Evolutionary conservation across 257 asterid genomes (phyloP).

Genomic region (Plantago major): DNA sequence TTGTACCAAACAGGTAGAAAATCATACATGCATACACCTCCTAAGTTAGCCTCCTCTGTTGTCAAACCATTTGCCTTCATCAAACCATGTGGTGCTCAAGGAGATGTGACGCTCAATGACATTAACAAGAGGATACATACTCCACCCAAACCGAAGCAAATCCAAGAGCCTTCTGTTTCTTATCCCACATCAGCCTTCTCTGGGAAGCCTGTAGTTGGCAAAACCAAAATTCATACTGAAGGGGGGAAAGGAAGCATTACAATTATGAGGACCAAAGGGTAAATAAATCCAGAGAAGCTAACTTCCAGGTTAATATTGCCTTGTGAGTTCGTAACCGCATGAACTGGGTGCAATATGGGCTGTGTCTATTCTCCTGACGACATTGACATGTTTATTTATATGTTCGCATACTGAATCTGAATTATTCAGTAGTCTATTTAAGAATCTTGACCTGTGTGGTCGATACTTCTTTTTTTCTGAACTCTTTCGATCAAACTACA

Average conservation of each 20-base stretch:
- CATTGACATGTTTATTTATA: neutral
- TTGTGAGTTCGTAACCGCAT: neutral
- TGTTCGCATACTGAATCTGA: neutral
- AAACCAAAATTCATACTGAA: constrained; percentile 80
- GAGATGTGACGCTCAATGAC: constrained; percentile 83
- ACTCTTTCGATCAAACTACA: too few species aligned
- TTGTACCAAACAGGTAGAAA: constrained; percentile 49
- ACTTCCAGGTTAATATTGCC: constrained; percentile 12
- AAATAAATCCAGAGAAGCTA: constrained; percentile 21
- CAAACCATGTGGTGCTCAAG: constrained; percentile 74
- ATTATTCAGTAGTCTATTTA: too few species aligned
- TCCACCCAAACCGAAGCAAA: constrained; percentile 53
- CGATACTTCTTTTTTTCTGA: too few species aligned
- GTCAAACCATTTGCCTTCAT: constrained; percentile 74
- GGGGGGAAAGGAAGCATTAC: constrained; percentile 93
- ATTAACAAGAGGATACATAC: constrained; percentile 64
- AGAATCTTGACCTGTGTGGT: too few species aligned
- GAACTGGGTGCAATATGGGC: neutral
- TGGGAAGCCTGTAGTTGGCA: constrained; percentile 90
- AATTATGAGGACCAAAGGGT: constrained; percentile 81
- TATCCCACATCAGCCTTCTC: constrained; percentile 81
- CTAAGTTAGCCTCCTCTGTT: constrained; percentile 53
- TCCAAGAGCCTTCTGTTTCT: constrained; percentile 32
- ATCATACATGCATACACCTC: constrained; percentile 61
- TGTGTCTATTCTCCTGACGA: neutral